These are phyloP conservation scores for Inosperma sp. DNA, from an alignment of 768 basidiomycete species.

Conservation along the genomic window DNA sequence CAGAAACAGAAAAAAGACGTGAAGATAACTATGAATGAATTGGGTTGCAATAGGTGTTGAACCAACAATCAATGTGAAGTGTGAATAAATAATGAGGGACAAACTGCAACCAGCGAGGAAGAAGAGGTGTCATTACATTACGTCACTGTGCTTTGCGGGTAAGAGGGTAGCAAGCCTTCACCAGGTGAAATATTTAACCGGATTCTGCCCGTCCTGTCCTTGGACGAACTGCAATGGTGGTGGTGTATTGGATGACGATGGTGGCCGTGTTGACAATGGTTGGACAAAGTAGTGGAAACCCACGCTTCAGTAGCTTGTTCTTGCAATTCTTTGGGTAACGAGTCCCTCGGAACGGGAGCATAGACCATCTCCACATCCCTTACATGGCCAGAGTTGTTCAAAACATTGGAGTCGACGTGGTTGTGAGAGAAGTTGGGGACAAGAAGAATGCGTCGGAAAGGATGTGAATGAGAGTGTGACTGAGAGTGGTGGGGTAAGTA, in stretches of 20 bases:
- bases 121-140: no score
- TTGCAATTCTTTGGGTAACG: conserved; percentile 50
- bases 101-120: no score
- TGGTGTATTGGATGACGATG: conserved; percentile 28
- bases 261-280: conserved; percentile 18
- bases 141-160: no score
- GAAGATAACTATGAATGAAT: no score
- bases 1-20: no score
- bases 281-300: conserved; percentile 40
- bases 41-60: no score
- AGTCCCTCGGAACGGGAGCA: conserved; percentile 59
- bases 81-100: no score
- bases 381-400: conserved; percentile 22
- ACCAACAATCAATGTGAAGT: no score
- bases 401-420: conserved; percentile 14
- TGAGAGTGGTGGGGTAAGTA: conserved; percentile 11
- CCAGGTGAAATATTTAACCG: conserved; percentile 41
- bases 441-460: conserved; percentile 60
- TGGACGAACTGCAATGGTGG: conserved; percentile 25
- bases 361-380: conserved; percentile 48
- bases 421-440: conserved; percentile 36
- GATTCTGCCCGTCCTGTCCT: conserved; percentile 36
- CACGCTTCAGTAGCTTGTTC: conserved; percentile 64
- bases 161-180: conserved; percentile 40
- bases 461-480: conserved; percentile 18